A percentile compares a stretch with the other conserved stretches of the same genome.
Evolutionary conservation across 2,329 filamentous ascomycete genomes (phyloP).

Genomic region (Endocalyx cinctus): DNA sequence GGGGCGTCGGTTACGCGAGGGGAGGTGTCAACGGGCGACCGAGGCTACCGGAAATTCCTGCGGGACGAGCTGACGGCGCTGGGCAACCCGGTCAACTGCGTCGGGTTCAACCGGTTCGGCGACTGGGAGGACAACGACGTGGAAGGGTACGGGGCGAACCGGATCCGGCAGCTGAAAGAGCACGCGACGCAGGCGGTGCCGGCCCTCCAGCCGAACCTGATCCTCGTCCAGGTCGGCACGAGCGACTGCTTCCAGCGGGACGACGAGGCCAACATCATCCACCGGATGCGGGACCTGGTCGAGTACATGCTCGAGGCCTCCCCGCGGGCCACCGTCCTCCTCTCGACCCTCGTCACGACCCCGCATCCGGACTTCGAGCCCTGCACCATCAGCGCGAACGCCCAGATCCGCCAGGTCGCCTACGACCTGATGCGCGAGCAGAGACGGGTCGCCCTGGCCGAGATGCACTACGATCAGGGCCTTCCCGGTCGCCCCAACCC

Average conservation of each 20-base stretch:
- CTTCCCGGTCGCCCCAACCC: conserved; percentile 14
- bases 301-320: conserved; percentile 17
- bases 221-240: conserved; percentile 22
- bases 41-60: conserved; percentile 23
- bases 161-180: conserved; percentile 17
- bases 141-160: conserved; percentile 18
- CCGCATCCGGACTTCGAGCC: conserved; percentile 17
- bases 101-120: conserved; percentile 24
- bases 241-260: conserved; percentile 24
- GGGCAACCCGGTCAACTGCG: conserved; percentile 22
- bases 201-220: conserved; percentile 20
- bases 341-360: conserved; percentile 22
- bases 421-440: conserved; percentile 17
- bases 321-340: conserved; percentile 18
- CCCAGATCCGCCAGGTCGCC: conserved; percentile 20
- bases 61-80: conserved; percentile 18
- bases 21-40: conserved; percentile 17
- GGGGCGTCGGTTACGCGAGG: conserved; percentile 21
- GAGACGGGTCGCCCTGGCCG: conserved; percentile 18
- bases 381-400: conserved; percentile 20
- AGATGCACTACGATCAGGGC: conserved; percentile 24
- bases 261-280: conserved; percentile 13
- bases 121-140: conserved; percentile 24
- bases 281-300: conserved; percentile 16
- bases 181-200: conserved; percentile 19